These are phyloP conservation scores for Ganoderma meredithae DNA, from an alignment of 1,284 basidiomycete species.

Conservation along the genomic window DNA sequence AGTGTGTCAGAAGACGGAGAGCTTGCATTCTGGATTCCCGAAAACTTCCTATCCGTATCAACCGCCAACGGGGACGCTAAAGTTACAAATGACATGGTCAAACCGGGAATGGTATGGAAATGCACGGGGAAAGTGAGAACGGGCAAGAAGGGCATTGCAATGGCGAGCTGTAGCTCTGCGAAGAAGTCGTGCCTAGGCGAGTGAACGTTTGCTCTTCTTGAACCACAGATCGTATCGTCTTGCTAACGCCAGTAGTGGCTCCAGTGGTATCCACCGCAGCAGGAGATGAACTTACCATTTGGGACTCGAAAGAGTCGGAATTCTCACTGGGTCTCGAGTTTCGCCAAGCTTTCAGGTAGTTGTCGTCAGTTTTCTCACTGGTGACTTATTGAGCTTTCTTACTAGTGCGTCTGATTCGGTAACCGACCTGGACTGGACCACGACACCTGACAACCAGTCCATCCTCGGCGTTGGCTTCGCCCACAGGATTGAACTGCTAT, in stretches of 20 bases:
- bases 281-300: constrained; percentile 86
- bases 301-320: constrained; percentile 94
- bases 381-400: neutral
- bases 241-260: constrained; percentile 9
- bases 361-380: constrained; percentile 10
- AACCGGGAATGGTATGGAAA: constrained; percentile 53
- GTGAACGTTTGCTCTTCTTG: constrained; percentile 33
- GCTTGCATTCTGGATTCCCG: constrained; percentile 83
- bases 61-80: constrained; percentile 5
- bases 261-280: constrained; percentile 62
- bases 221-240: neutral
- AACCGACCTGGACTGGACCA: constrained; percentile 89
- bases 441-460: constrained; percentile 89
- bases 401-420: constrained; percentile 61
- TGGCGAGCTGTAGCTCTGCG: constrained; percentile 85
- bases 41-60: constrained; percentile 42
- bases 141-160: constrained; percentile 65
- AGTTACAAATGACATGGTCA: neutral
- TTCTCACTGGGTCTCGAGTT: constrained; percentile 91
- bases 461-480: constrained; percentile 88
- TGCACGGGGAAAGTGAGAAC: constrained; percentile 82
- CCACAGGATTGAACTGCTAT: constrained; percentile 81
- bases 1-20: constrained; percentile 79
- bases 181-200: constrained; percentile 87
- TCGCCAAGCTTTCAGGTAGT: constrained; percentile 65